These are phyloP conservation scores for Stevia rebaudiana DNA, from an alignment of 140 eudicot species.

Conservation along the genomic window DNA sequence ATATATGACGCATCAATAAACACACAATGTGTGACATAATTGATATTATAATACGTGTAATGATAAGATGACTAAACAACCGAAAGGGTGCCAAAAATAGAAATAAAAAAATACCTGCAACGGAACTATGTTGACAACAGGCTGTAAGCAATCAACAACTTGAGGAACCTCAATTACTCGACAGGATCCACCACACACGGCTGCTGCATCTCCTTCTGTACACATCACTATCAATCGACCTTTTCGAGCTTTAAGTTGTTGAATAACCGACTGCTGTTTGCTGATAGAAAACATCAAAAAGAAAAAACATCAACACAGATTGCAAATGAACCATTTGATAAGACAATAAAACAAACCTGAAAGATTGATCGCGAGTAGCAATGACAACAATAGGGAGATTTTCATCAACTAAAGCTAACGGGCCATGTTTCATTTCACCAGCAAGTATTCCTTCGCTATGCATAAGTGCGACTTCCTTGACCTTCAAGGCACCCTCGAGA, in stretches of 20 bases:
- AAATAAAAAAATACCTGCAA: slow-evolving; percentile 54
- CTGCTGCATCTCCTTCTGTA: slow-evolving; percentile 79
- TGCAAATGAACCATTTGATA: background rate
- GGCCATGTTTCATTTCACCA: slow-evolving; percentile 99
- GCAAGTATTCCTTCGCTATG: slow-evolving; percentile 99
- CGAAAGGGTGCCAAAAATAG: background rate
- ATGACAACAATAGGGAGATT: slow-evolving; percentile 86
- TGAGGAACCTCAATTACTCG: slow-evolving; percentile 86
- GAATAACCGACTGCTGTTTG: slow-evolving; percentile 95
- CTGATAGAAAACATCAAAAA: slow-evolving; percentile 29
- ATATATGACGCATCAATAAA: too few species aligned
- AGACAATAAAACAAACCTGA: slow-evolving; percentile 44
- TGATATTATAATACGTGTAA: background rate
- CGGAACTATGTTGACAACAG: slow-evolving; percentile 92
- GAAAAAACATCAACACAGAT: background rate
- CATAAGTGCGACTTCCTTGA: slow-evolving; percentile 94
- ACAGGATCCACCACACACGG: slow-evolving; percentile 69
- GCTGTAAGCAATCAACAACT: slow-evolving; percentile 93
- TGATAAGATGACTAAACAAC: background rate
- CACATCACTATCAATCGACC: slow-evolving; percentile 96
- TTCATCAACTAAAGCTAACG: slow-evolving; percentile 89
- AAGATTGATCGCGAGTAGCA: slow-evolving; percentile 91
- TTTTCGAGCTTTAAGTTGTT: slow-evolving; percentile 96
- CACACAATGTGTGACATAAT: background rate
- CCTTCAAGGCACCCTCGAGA: slow-evolving; percentile 94